Base-by-base conservation (phyloP, 163 green algal species). In the Scenedesmus sp. region DNA sequence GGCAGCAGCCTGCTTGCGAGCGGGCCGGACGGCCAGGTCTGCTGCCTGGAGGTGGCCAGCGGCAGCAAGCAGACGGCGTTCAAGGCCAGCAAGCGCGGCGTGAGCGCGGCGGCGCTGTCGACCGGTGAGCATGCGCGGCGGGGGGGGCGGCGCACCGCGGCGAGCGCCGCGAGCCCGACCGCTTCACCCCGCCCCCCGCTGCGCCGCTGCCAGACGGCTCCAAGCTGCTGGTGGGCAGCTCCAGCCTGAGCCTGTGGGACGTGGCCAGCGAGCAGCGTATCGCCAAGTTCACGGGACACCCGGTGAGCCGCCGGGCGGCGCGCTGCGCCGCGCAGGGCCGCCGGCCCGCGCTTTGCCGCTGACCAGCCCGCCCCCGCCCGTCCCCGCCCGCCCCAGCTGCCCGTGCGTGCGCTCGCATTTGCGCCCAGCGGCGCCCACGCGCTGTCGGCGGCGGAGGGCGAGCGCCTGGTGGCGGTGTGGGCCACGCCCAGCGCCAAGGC, bases 391-490 rank as follows among this genome's bases (percentile, higher is more conserved):
- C 3, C 63, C 53, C 77, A 89, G 85, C 80, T 78, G 5, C 63
- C 83, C 1, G 70, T 85, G 47, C 66, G 73, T 24, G 69, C 63
- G 9, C 60, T 86, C 11, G 56, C 60, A 0, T 91, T 89, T 34
- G 57, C 80, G 0, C 84, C 84, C 7, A 63, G 70, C 34, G 79
- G 77, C 24, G 29, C 7, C 13, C 63, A 83, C 67, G 86, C 86
- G 1, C 64, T 87, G 29, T 89, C 86, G 18, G 81, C 81, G 18
- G 82, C 56, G 4, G 24, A 64, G 17, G 79, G 81, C 6, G 86
- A 91, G 82, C 78, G 82, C 0, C 66, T 82, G 17, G 78, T 91
- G 18, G 78, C 84, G 1, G 69, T 91, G 11, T 91, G 86, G 86
- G 50, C 50, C 53, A 80, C 75, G 5, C 26, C 45, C 31, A 22